phyloP scores from a whole-genome alignment of 2,329 filamentous ascomycete genomes.

The Fusarium pseudoanthophilum region DNA sequence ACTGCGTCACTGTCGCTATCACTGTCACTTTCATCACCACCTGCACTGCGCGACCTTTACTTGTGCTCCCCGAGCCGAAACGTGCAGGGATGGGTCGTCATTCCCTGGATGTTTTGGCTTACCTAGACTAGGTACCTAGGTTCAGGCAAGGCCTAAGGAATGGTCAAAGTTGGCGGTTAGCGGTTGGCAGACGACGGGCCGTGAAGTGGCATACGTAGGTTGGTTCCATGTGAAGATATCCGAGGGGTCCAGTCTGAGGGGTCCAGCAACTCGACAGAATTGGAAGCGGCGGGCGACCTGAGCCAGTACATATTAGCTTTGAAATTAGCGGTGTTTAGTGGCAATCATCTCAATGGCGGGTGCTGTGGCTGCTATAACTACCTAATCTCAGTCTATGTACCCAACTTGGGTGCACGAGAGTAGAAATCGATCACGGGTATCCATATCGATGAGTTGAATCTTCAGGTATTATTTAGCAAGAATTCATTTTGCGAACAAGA shows the following conservation, averaged over 20 bases:
- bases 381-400: neutral
- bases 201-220: neutral
- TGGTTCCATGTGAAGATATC: neutral
- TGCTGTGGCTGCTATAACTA: conserved; percentile 8
- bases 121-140: neutral
- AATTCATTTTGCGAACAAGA: neutral
- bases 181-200: conserved; percentile 17
- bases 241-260: conserved; percentile 24
- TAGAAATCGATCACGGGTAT: neutral
- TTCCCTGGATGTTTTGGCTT: conserved; percentile 23
- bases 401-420: neutral
- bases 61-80: conserved; percentile 28
- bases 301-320: conserved; percentile 13
- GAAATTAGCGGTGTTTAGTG: conserved; percentile 2
- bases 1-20: neutral
- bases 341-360: neutral
- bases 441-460: neutral
- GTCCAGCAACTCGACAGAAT: conserved; percentile 4
- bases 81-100: conserved; percentile 21
- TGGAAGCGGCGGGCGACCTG: conserved; percentile 31
- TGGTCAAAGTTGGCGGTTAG: conserved; percentile 3
- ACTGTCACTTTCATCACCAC: neutral
- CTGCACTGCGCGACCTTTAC: neutral
- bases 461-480: neutral
- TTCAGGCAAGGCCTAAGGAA: conserved; percentile 12